Evolutionary conservation across 108 stramenopile genomes (phyloP), one percentile per base, ranked within the genome.

Genomic region (Pseudonitzschia delicatissima): DNA sequence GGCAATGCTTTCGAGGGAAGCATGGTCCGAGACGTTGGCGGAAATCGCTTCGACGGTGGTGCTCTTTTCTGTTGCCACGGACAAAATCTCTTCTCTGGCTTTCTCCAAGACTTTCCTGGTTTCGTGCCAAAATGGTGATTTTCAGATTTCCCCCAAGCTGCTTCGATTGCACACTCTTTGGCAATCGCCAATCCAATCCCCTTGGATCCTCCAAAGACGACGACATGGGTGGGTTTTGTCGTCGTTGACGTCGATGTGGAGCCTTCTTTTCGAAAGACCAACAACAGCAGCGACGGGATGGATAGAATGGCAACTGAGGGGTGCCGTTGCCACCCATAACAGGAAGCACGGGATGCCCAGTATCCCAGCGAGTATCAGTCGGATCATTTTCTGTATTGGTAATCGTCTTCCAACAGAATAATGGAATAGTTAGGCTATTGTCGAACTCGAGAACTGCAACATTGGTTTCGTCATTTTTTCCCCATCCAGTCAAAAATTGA

Each of bases 161-260:
- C 47, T 57, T 64, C 59, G 66, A 74, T 71, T 1, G 80, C 82
- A 32, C 86, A 75, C 40, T 88, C 83, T 45, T 77, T 48, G 8
- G 88, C 93, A 48, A 95, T 69, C 8, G 81, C 70, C 36, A 92
- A 70, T 25, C 96, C 96, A 65, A 96, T 96, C 12, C 96, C 96
- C 45, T 74, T 80, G 39, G 73, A 76, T 36, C 96, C 96, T 28
- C 96, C 96, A 7, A 90, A 87, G 27, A 96, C 77, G 33, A 94
- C 65, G 23, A 88, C 91, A 55, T 92, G 95, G 47, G 47, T 48
- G 13, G 23, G 20, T 25, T 53, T 65, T 0, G 18, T 11, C 20
- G 49, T 23, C n/a, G 50, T 51, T 9, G 49, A 28, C 37, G 67
- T 33, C 26, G 28, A 51, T 20, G 29, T 59, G 28, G 61, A 45